Evolutionary conservation across 768 basidiomycete species (phyloP).

Genomic region (Russula virescens): DNA sequence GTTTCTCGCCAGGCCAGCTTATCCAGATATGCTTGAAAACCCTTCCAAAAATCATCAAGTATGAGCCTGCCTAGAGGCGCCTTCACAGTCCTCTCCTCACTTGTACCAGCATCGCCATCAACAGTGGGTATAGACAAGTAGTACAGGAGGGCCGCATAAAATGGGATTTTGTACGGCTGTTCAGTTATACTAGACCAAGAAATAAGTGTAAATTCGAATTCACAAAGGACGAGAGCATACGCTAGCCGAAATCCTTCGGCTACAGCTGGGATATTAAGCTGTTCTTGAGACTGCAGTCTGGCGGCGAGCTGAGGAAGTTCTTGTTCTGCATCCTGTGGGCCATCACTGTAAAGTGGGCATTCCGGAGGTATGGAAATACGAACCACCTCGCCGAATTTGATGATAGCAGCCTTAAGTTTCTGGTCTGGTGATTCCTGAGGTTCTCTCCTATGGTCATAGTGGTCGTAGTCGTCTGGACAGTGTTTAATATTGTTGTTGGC

Average conservation of each 20-base stretch:
- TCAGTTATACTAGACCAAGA: constrained; percentile 64
- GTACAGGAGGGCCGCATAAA: constrained; percentile 76
- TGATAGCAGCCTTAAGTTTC: constrained; percentile 57
- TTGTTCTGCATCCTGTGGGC: constrained; percentile 56
- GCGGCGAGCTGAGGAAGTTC: constrained; percentile 63
- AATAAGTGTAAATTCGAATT: constrained; percentile 15
- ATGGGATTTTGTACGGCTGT: constrained; percentile 90
- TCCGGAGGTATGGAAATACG: constrained; percentile 30
- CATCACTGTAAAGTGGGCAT: not conserved
- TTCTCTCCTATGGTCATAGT: constrained; percentile 60
- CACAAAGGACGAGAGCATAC: constrained; percentile 33
- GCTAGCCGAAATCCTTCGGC: constrained; percentile 73
- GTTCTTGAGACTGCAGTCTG: constrained; percentile 54
- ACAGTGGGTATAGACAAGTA: constrained; percentile 47
- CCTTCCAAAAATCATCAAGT: constrained; percentile 86
- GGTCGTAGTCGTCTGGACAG: constrained; percentile 52
- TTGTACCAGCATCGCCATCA: constrained; percentile 29
- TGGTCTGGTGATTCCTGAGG: constrained; percentile 66
- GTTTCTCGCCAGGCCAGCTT: constrained; percentile 88
- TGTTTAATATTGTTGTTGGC: constrained; percentile 5
- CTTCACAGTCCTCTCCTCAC: constrained; percentile 28
- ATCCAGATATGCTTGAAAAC: constrained; percentile 84
- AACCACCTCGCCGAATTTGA: constrained; percentile 80
- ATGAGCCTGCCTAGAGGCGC: constrained; percentile 61
- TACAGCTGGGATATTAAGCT: constrained; percentile 54